These are phyloP conservation scores for Paraleonurus japonicus DNA, from an alignment of 257 asterid species.

Conservation along the genomic window DNA sequence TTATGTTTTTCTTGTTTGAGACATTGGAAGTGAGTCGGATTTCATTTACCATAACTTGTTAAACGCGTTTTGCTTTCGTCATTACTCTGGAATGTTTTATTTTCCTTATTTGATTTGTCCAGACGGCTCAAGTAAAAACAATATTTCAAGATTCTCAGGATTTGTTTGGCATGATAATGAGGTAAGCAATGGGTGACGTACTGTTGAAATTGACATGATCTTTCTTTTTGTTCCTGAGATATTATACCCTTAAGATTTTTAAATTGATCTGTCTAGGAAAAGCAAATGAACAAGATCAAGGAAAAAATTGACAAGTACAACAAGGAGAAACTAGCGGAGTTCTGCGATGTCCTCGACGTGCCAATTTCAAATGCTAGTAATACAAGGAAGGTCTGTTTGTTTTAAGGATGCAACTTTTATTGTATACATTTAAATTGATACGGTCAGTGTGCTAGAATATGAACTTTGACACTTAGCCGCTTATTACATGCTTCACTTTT, in stretches of 20 bases:
- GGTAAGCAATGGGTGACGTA: constrained; percentile 38
- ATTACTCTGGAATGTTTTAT: background rate
- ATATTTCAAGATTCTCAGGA: constrained; percentile 86
- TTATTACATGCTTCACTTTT: constrained; percentile 2
- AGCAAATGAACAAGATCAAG: constrained; percentile 64
- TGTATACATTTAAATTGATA: background rate
- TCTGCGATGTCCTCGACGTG: constrained; percentile 79
- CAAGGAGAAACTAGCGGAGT: constrained; percentile 80
- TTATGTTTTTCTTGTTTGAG: background rate
- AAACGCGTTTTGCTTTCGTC: constrained; percentile 9
- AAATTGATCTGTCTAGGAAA: constrained; percentile 55
- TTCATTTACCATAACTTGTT: background rate
- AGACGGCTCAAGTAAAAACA: constrained; percentile 84
- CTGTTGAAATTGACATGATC: background rate
- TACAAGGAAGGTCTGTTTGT: constrained; percentile 70
- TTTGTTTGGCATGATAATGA: constrained; percentile 87
- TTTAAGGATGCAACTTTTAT: constrained; percentile 3
- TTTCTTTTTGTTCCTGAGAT: constrained; percentile 11
- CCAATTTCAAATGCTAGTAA: constrained; percentile 52
- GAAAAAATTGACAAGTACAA: constrained; percentile 85
- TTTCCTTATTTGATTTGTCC: constrained; percentile 30
- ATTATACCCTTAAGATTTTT: constrained; percentile 6
- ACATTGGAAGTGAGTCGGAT: background rate
- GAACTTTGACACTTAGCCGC: constrained; percentile 6
- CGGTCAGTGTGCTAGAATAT: constrained; percentile 3